Base-by-base conservation (phyloP, 2,329 filamentous ascomycete genomes). In the Aureobasidium sp. region DNA sequence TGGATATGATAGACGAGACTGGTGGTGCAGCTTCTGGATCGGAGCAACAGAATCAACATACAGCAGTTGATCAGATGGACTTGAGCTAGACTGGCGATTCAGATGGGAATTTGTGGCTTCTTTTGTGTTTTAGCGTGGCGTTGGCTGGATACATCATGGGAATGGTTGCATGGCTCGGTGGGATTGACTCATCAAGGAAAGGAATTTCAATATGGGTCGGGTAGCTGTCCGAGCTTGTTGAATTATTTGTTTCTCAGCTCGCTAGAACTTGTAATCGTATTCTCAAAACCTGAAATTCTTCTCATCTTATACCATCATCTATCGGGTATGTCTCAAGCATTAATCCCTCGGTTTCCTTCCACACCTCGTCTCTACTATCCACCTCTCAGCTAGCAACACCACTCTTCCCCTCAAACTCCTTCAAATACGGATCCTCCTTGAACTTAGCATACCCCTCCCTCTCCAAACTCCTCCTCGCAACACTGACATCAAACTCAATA, bases 401-500 rank as follows among this genome's bases (percentile, higher is more conserved):
- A 37, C 62, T 65, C 64, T 68, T 72, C 21, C 65, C 68, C 30
- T 67, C 63, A 61, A 74, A 74, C n/a, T 69, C 67, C 53, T 67
- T 9, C 67, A 79, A 67, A 71, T 75, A 78, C 63, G 52, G 66
- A 67, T 80, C 77, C 60, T 71, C 73, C 71, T 75, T 83, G 81
- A 77, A 82, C 49, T 66, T 67, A 63, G 66, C 67, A 74, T 86
- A 99, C 29, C 74, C 80, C 36, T 81, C 76, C 65, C 94, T 79
- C 59, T 76, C 81, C 70, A 99, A 76, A 76, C 90, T 94, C 69
- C 80, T 77, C 67, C 81, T 80, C 47, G 91, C 88, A 61, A 97
- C 92, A 68, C 89, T 84, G 70, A 94, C 96, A 78, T 97, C 94
- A 67, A 87, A 83, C 71, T 84, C 83, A 71, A 99, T 99, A 77